Base-by-base conservation (phyloP, 2,329 filamentous ascomycete species). In the Alternaria rosae region DNA sequence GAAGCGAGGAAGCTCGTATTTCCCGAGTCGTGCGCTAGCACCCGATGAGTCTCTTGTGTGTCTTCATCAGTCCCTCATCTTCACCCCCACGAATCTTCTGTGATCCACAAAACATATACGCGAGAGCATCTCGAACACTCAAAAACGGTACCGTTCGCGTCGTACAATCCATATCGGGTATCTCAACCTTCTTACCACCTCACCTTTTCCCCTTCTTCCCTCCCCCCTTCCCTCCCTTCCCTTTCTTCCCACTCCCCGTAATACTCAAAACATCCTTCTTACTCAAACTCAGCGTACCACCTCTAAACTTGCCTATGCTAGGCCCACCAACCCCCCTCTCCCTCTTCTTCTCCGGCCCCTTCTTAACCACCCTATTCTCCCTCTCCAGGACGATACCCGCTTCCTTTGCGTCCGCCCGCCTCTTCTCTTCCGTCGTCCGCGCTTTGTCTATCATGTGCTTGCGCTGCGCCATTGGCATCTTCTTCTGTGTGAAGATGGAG, bases 311-410 rank as follows among this genome's bases (percentile, higher is more conserved):
- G 0, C 95, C 95, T 12, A 98, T 88, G 3, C 87, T 89, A 1
- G 94, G 93, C 28, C 88, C 88, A 65, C 92, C 92, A 38, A 97
- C 88, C 0, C 87, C 82, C 78, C 88, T 82, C 69, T 88, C 84
- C 80, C 87, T 81, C 76, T 79, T 75, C 71, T 77, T 70, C 70
- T 75, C 76, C 65, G 77, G 82, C 66, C 88, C 84, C 79, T 86
- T 81, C 75, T 78, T 74, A 7, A 25, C 11, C 12, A 11, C 32
- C 60, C 78, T 82, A 57, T 78, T 75, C 59, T 74, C 77, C 64
- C 84, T 85, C 83, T 98, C 95, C 32, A 98, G 82, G 51, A 98
- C 89, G 70, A 98, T 89, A 6, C 94, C 95, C 71, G 94, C 97
- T 84, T 98, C 94, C 74, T 86, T 88, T 2, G 95, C 95, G 78